phyloP scores from a whole-genome alignment of 2,329 filamentous ascomycete species.

The Trichophyton equinum region DNA sequence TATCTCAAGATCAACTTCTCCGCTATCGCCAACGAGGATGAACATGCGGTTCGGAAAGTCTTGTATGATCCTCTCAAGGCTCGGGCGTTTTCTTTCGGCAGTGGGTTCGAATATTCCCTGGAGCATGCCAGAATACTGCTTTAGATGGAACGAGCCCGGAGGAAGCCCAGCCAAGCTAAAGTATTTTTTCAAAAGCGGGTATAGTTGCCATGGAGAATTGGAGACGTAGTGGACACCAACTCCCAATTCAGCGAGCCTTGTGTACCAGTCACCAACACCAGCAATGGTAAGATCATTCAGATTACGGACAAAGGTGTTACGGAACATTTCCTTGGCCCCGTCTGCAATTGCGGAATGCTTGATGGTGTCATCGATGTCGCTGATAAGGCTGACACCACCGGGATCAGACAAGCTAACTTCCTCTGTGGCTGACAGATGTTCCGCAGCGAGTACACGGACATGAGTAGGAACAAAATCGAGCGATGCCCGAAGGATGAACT shows the following conservation, averaged over 20 bases:
- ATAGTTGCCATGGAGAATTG: constrained; percentile 98
- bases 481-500: constrained; percentile 68
- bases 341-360: constrained; percentile 84
- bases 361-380: constrained; percentile 94
- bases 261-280: constrained; percentile 86
- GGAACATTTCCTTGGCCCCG: constrained; percentile 86
- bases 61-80: constrained; percentile 67
- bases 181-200: constrained; percentile 73
- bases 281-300: constrained; percentile 68
- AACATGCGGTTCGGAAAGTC: constrained; percentile 89
- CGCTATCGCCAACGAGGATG: constrained; percentile 85
- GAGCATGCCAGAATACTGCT: constrained; percentile 92
- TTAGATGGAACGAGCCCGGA: constrained; percentile 81
- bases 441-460: constrained; percentile 73
- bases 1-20: constrained; percentile 91
- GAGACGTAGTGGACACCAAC: constrained; percentile 94
- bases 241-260: constrained; percentile 59
- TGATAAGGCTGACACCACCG: constrained; percentile 78
- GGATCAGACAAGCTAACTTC: constrained; percentile 65
- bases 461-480: constrained; percentile 86
- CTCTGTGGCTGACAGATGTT: constrained; percentile 69
- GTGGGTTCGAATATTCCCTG: constrained; percentile 98
- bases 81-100: constrained; percentile 82
- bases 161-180: constrained; percentile 72
- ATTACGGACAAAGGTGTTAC: constrained; percentile 87